These are phyloP conservation scores for Arthroderma uncinatum DNA, from an alignment of 2,329 filamentous ascomycete species.

Conservation along the genomic window DNA sequence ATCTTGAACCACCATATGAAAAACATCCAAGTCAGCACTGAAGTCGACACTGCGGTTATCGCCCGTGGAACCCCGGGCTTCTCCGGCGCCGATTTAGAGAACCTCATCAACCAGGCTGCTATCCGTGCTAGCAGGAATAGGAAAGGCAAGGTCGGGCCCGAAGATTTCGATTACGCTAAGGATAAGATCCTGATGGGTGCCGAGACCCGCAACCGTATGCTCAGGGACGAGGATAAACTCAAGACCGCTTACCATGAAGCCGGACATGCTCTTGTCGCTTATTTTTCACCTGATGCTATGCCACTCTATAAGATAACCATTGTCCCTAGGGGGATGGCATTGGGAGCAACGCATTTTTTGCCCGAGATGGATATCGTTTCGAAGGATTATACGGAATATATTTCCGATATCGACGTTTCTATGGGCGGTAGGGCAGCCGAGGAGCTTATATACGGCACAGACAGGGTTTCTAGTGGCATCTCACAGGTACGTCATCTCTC, in stretches of 20 bases:
- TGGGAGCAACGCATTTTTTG: slow-evolving; percentile 79
- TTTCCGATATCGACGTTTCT: slow-evolving; percentile 65
- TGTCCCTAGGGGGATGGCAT: slow-evolving; percentile 72
- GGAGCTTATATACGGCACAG: slow-evolving; percentile 82
- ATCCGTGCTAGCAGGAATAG: slow-evolving; percentile 87
- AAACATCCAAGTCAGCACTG: slow-evolving; percentile 68
- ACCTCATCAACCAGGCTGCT: slow-evolving; percentile 91
- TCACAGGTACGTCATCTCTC: slow-evolving; percentile 47
- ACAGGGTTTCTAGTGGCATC: slow-evolving; percentile 83
- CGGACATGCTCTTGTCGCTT: slow-evolving; percentile 80
- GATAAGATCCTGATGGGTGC: slow-evolving; percentile 97
- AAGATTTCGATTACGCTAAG: slow-evolving; percentile 92
- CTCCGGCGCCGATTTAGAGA: slow-evolving; percentile 91
- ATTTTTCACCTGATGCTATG: slow-evolving; percentile 64
- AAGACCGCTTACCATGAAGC: slow-evolving; percentile 96
- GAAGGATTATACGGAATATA: slow-evolving; percentile 70
- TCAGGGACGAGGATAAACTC: slow-evolving; percentile 85
- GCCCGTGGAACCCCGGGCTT: slow-evolving; percentile 83
- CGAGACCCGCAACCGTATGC: slow-evolving; percentile 78
- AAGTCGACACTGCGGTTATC: slow-evolving; percentile 74
- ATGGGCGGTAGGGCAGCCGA: slow-evolving; percentile 82
- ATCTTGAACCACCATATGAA: slow-evolving; percentile 91
- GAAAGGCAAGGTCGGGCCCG: slow-evolving; percentile 59
- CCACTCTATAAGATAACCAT: slow-evolving; percentile 96
- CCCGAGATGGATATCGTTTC: slow-evolving; percentile 91